Evolutionary conservation across 2,329 filamentous ascomycete species (phyloP), one percentile per base, ranked within the genome.

Genomic region (Penicillium sp.): DNA sequence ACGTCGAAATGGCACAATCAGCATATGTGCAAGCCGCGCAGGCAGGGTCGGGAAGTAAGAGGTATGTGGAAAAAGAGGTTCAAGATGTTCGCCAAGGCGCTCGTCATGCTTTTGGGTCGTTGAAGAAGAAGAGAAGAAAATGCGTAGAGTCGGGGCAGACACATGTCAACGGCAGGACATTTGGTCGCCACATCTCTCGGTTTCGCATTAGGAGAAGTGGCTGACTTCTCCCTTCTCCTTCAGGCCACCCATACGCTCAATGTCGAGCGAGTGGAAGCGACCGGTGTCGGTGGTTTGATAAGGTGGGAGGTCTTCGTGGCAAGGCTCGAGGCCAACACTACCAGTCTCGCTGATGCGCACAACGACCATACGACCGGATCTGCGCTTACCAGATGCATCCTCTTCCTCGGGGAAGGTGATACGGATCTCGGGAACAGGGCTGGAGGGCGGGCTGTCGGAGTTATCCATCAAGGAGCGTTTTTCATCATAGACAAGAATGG

Each of bases 401-500:
- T 96, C 92, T 63, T 95, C 87, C 79, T 97, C 94, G 15, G 94
- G 94, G 79, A 99, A 97, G 33, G 94, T 97, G 73, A 99, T 96
- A 74, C 92, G 90, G 67, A 99, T 99, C 76, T 97, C 89, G 18
- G 94, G 94, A 26, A 97, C 89, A n/a, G 88, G 87, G 42, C 87
- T 89, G 64, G 87, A 79, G 21, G 92, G 89, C 15, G 90, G 87
- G 58, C 85, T 87, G 54, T 82, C 79, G 29, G 89, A 88, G 74
- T 89, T 89, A 59, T 85, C 81, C 61, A 93, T 84, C 75, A 95
- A 85, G 60, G 85, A 85, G 69, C 87, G 85, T 74, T 94, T 90
- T 72, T 90, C 86, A 65, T 88, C 85, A 70, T 90, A 88, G 65
- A 94, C 83, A 56, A 90, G 82, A 61, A 94, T 81, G 56, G 82